These are phyloP conservation scores for Diaporthe destruens DNA, from an alignment of 2,329 filamentous ascomycete species.

Conservation along the genomic window DNA sequence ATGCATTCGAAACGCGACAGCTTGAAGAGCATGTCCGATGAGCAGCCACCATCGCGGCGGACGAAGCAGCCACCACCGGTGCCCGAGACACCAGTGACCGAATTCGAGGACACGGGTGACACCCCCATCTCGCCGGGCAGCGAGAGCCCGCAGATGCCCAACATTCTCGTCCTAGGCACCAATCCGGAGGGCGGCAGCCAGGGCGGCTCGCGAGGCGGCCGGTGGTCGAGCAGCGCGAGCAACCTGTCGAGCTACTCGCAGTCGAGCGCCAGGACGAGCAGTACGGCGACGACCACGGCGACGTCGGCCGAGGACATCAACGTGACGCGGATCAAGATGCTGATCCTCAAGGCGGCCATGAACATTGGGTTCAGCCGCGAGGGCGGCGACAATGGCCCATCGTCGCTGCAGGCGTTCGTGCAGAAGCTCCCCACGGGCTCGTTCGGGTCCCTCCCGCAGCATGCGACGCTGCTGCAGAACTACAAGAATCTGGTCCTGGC, in stretches of 20 bases:
- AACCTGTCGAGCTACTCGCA: constrained; percentile 86
- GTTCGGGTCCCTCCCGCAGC: constrained; percentile 80
- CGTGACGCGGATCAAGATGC: constrained; percentile 79
- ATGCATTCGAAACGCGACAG: constrained; percentile 66
- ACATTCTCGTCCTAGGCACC: constrained; percentile 88
- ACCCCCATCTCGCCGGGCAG: constrained; percentile 86
- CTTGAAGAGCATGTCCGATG: constrained; percentile 62
- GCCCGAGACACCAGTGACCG: constrained; percentile 93
- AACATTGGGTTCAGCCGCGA: constrained; percentile 83
- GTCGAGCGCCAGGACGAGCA: constrained; percentile 73
- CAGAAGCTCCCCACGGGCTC: constrained; percentile 80
- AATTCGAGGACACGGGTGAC: constrained; percentile 96
- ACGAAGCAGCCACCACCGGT: constrained; percentile 62
- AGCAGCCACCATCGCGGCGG: constrained; percentile 52
- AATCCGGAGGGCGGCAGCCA: constrained; percentile 62
- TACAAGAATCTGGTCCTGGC: constrained; percentile 85
- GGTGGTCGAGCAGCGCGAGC: constrained; percentile 86
- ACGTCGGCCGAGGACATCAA: constrained; percentile 80
- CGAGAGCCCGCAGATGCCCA: constrained; percentile 80
- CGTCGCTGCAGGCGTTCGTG: constrained; percentile 79
- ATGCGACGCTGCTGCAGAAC: constrained; percentile 78
- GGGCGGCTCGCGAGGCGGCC: constrained; percentile 63
- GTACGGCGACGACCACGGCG: constrained; percentile 76
- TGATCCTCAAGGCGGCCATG: constrained; percentile 87
- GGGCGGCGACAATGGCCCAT: constrained; percentile 36